Evolutionary conservation across 176 grass and related monocot species (phyloP).

Genomic region (Hyparrhenia diplandra): DNA sequence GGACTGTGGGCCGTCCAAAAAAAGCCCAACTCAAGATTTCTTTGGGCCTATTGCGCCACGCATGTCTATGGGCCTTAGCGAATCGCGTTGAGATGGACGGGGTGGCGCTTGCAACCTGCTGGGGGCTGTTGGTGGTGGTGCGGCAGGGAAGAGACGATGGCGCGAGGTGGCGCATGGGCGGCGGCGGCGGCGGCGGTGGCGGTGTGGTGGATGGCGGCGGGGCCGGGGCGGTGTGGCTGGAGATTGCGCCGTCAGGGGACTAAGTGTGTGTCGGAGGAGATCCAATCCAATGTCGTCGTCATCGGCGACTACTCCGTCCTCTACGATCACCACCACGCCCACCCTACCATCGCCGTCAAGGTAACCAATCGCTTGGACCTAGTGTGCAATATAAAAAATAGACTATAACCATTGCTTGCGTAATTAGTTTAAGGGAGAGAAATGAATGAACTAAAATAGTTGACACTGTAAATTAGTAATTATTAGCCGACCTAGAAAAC

Average conservation of each 20-base stretch:
- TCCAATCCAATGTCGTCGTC: slow-evolving; percentile 69
- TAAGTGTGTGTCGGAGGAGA: slow-evolving; percentile 82
- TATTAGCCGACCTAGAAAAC: background rate
- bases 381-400: background rate
- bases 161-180: slow-evolving; percentile 22
- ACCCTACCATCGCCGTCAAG: slow-evolving; percentile 62
- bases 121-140: background rate
- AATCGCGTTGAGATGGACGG: background rate
- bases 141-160: slow-evolving; percentile 20
- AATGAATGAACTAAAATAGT: background rate
- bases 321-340: slow-evolving; percentile 42
- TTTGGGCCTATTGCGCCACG: background rate
- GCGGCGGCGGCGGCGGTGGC: background rate
- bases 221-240: slow-evolving; percentile 64
- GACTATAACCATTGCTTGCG: background rate
- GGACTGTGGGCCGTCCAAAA: background rate
- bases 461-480: background rate
- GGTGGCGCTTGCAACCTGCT: background rate
- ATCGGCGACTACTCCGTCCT: slow-evolving; percentile 71
- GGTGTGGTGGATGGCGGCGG: slow-evolving; percentile 28
- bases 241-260: slow-evolving; percentile 46
- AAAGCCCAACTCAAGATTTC: background rate
- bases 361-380: slow-evolving; percentile 9
- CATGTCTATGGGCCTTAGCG: background rate
- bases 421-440: background rate